phyloP scores from a whole-genome alignment of 345 rosid genomes.

The Kandelia obovata region DNA sequence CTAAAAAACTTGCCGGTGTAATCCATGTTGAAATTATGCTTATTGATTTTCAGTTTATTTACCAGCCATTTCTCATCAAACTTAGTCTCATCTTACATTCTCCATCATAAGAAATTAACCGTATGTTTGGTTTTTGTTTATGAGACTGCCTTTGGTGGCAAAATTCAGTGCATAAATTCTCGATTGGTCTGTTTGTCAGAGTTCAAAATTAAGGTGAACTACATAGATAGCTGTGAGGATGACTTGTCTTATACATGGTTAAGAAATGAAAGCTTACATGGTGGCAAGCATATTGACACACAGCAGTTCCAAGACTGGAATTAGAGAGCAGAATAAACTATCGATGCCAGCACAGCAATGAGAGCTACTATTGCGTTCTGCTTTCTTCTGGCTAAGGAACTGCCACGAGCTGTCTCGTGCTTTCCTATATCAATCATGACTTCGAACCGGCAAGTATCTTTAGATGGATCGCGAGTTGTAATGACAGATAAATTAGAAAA shows the following conservation, averaged over 20 bases:
- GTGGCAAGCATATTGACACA: no score
- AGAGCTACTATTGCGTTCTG: background rate
- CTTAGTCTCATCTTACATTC: background rate
- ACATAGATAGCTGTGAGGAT: no score
- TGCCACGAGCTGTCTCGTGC: slow-evolving; percentile 4
- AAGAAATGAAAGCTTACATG: no score
- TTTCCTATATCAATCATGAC: slow-evolving; percentile 18
- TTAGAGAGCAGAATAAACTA: slow-evolving; percentile 8
- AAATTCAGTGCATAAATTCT: background rate
- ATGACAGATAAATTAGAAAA: slow-evolving; percentile 12
- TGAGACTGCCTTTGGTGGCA: background rate
- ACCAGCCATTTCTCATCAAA: background rate
- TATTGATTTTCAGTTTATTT: slow-evolving; percentile 2
- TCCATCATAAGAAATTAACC: background rate
- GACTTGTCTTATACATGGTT: no score
- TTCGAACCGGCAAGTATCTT: slow-evolving; percentile 8
- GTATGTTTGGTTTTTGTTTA: background rate
- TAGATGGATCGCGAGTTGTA: slow-evolving; percentile 23
- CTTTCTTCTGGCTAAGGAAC: slow-evolving; percentile 1
- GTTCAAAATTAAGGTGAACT: background rate
- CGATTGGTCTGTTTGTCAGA: background rate
- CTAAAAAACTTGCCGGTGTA: background rate
- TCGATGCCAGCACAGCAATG: background rate
- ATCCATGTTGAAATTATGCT: slow-evolving; percentile 8
- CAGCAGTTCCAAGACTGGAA: background rate